Conservation (phyloP, 345 rosid genomes). For the Eucalyptus pauciflora region DNA sequence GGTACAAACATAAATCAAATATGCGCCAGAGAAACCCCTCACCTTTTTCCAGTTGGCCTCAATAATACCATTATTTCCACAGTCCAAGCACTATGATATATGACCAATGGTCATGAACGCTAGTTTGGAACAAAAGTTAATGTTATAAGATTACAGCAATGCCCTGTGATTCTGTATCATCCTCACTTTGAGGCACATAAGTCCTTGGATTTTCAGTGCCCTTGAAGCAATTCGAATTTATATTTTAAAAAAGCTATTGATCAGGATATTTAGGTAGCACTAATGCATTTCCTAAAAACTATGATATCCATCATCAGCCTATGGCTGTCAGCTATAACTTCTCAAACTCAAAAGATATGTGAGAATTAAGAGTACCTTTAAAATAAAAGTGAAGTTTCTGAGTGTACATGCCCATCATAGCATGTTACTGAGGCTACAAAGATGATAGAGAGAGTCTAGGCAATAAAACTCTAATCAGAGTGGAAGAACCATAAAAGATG, state of each 20-base stretch:
- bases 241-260: background rate
- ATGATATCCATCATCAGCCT: background rate
- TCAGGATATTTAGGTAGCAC: background rate
- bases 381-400: background rate
- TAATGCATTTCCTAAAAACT: background rate
- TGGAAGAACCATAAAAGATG: background rate
- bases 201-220: background rate
- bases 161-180: background rate
- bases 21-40: background rate
- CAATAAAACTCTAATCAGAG: background rate
- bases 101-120: background rate
- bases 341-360: background rate
- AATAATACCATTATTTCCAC: background rate
- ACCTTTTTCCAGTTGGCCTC: background rate
- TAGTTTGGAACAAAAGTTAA: background rate
- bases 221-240: background rate
- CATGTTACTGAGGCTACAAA: background rate
- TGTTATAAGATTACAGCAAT: background rate
- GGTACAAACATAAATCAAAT: background rate
- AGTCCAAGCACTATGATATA: background rate
- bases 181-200: background rate
- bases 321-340: background rate
- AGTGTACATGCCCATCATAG: background rate
- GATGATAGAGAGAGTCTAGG: background rate
- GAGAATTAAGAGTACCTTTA: background rate